These are phyloP conservation scores for Piper longum DNA, from an alignment of 164 flowering plant genomes.

Conservation along the genomic window DNA sequence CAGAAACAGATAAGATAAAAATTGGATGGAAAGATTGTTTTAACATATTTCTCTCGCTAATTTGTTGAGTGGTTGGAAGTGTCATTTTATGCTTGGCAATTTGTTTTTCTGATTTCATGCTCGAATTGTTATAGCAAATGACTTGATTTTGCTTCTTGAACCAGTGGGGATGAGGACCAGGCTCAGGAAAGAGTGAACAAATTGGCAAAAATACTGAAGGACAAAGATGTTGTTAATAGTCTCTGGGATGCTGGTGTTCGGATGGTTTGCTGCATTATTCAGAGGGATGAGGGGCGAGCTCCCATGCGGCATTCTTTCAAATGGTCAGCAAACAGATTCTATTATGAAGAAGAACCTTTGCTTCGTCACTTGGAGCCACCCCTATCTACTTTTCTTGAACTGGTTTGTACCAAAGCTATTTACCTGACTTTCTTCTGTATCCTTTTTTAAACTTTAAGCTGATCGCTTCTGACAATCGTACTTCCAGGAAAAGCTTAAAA, in stretches of 20 bases:
- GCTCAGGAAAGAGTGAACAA: constrained; percentile 95
- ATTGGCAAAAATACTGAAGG: constrained; percentile 86
- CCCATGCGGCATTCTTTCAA: constrained; percentile 98
- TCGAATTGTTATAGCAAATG: too few species aligned
- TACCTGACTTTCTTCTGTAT: neutral
- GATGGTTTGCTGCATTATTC: constrained; percentile 92
- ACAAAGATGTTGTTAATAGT: constrained; percentile 55
- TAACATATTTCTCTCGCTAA: neutral
- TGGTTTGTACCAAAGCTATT: constrained; percentile 38
- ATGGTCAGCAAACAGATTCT: constrained; percentile 66
- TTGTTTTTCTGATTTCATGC: too few species aligned
- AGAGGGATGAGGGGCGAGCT: constrained; percentile 95
- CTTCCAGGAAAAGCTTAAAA: constrained; percentile 88
- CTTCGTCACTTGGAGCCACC: constrained; percentile 98
- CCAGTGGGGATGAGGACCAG: constrained; percentile 99
- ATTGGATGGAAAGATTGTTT: neutral
- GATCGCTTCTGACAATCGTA: neutral
- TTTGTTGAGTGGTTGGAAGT: neutral
- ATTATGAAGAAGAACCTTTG: constrained; percentile 84
- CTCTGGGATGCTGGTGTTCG: constrained; percentile 69
- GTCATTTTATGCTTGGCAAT: neutral
- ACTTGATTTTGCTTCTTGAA: constrained; percentile 3
- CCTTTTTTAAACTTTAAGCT: neutral
- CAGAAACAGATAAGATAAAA: neutral
- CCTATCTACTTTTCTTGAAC: constrained; percentile 87